A percentile compares a stretch with the other conserved stretches of the same genome.
Conservation (phyloP, 352 stramenopile genomes). For the Phytophthora pinifolia region DNA sequence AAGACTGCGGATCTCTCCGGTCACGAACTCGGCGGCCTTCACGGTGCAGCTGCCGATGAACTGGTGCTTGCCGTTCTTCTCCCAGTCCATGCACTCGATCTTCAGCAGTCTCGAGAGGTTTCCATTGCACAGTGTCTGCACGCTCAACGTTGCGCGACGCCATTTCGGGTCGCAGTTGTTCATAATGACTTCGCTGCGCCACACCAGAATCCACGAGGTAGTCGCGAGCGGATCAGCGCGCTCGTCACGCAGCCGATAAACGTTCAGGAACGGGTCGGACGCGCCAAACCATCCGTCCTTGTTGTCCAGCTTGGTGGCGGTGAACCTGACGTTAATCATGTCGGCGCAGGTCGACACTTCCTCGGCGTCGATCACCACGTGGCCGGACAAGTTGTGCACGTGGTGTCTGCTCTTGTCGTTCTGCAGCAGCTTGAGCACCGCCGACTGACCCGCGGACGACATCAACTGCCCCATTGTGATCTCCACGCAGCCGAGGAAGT, state of each 20-base stretch:
- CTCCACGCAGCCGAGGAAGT: constrained; percentile 78
- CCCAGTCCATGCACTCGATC: constrained; percentile 81
- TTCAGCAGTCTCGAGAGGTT: constrained; percentile 56
- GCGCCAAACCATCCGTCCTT: constrained; percentile 81
- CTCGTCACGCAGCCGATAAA: constrained; percentile 61
- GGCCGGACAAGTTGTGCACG: constrained; percentile 51
- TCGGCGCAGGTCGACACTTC: constrained; percentile 69
- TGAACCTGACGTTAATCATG: constrained; percentile 62
- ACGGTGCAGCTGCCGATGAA: constrained; percentile 61
- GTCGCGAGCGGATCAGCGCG: constrained; percentile 35
- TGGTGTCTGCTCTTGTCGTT: constrained; percentile 33
- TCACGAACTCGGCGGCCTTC: constrained; percentile 56
- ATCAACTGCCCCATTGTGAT: constrained; percentile 81
- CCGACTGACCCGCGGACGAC: constrained; percentile 58
- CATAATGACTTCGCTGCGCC: constrained; percentile 65
- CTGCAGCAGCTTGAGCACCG: constrained; percentile 57
- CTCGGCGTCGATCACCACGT: constrained; percentile 69
- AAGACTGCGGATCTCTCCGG: constrained; percentile 48
- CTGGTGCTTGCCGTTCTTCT: constrained; percentile 67
- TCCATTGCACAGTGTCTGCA: constrained; percentile 74
- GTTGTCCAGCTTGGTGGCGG: constrained; percentile 67
- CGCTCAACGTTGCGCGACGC: constrained; percentile 51
- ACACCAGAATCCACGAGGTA: constrained; percentile 65
- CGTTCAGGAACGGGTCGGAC: constrained; percentile 75
- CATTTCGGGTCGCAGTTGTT: constrained; percentile 72